Evolutionary conservation across 1,139 yeast species (phyloP).

Genomic region (Lodderomyces parapsilosis): DNA sequence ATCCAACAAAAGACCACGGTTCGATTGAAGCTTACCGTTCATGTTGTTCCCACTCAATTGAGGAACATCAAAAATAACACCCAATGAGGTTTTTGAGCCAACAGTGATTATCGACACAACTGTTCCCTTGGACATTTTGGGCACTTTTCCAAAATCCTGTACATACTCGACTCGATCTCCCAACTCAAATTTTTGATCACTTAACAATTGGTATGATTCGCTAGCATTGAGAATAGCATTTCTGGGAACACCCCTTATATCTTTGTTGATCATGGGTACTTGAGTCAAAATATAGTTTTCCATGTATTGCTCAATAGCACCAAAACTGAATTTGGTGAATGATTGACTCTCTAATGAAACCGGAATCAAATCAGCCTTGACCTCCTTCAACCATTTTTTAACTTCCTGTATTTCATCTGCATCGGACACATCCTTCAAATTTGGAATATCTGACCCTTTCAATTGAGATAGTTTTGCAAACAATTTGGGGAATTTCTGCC

Average conservation of each 20-base stretch:
- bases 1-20: constrained; percentile 82
- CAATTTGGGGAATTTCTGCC: constrained; percentile 58
- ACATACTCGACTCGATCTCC: constrained; percentile 92
- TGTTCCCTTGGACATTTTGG: constrained; percentile 85
- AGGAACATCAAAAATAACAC: constrained; percentile 80
- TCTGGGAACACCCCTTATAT: constrained; percentile 80
- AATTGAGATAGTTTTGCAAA: constrained; percentile 41
- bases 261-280: constrained; percentile 47
- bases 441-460: constrained; percentile 25
- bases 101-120: constrained; percentile 75
- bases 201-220: constrained; percentile 68
- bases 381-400: constrained; percentile 56
- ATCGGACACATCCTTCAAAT: constrained; percentile 20
- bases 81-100: constrained; percentile 58
- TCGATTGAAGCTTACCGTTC: constrained; percentile 73
- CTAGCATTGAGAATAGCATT: constrained; percentile 79
- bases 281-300: constrained; percentile 45
- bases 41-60: constrained; percentile 79
- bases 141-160: constrained; percentile 87
- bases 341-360: constrained; percentile 82
- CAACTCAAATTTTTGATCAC: constrained; percentile 72
- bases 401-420: constrained; percentile 43
- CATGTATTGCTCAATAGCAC: constrained; percentile 66
- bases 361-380: constrained; percentile 54
- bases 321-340: constrained; percentile 64